These are phyloP conservation scores for Leishmania major DNA, from an alignment of 208 protist genomes.

Conservation along the genomic window DNA sequence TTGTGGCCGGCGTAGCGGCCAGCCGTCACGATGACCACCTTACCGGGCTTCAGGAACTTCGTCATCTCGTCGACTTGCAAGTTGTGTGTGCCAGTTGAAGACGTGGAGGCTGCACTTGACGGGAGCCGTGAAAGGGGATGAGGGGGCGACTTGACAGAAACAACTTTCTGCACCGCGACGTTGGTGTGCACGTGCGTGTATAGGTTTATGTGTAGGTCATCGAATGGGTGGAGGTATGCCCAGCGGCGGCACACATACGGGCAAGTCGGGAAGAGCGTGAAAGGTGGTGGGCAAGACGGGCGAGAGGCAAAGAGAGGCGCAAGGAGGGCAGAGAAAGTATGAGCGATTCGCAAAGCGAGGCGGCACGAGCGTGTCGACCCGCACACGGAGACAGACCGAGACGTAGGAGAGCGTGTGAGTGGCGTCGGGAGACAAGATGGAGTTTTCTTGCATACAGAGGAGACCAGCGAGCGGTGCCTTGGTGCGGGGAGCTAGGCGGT, in stretches of 20 bases:
- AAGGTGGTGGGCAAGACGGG: neutral
- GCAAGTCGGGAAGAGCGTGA: neutral
- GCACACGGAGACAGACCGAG: neutral
- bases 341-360: neutral
- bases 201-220: neutral
- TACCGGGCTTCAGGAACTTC: constrained; percentile 97
- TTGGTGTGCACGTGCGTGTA: neutral
- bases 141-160: neutral
- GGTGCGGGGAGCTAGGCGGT: neutral
- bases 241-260: neutral
- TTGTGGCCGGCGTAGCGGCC: constrained; percentile 98
- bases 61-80: constrained; percentile 44
- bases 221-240: neutral
- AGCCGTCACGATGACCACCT: constrained; percentile 97
- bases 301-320: neutral
- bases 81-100: constrained; percentile 15
- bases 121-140: neutral
- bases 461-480: neutral
- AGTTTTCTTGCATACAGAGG: neutral
- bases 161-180: constrained; percentile 1
- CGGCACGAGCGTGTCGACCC: no score
- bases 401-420: neutral
- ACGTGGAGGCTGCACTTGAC: constrained; percentile 6
- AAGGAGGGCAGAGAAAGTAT: neutral
- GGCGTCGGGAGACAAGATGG: neutral